A percentile compares a stretch with the other conserved stretches of the same genome.
These are phyloP conservation scores for Stagonosporopsis cucurbitacearum DNA, from an alignment of 2,329 filamentous ascomycete species.

Conservation along the genomic window DNA sequence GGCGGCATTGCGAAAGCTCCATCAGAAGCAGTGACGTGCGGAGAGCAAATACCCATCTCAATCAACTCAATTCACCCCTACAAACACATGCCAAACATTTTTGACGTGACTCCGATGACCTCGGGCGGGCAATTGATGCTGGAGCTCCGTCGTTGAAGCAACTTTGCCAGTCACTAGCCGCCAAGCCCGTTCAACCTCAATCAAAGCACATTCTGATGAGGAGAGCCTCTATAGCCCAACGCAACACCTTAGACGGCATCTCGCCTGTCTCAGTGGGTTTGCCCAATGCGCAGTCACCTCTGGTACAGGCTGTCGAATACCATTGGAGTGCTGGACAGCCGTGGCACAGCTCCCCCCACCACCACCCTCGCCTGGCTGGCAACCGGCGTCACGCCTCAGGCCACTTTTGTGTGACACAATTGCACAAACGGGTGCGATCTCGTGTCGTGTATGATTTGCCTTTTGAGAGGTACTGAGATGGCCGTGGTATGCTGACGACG, in stretches of 20 bases:
- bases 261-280: constrained; percentile 1
- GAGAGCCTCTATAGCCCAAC: constrained; percentile 6
- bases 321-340: background rate
- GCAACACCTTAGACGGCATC: constrained; percentile 7
- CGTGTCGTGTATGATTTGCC: background rate
- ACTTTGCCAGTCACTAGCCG: constrained; percentile 32
- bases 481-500: too few species aligned
- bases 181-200: constrained; percentile 43
- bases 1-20: constrained; percentile 30
- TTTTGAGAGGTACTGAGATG: too few species aligned
- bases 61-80: constrained; percentile 36
- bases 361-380: background rate
- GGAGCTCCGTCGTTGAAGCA: constrained; percentile 26
- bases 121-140: constrained; percentile 22
- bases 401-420: background rate
- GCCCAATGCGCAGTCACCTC: background rate
- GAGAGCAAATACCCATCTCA: constrained; percentile 32
- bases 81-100: constrained; percentile 28
- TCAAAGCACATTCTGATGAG: constrained; percentile 10
- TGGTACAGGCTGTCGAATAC: background rate
- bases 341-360: background rate
- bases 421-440: background rate
- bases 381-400: background rate
- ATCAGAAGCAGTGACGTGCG: constrained; percentile 35
- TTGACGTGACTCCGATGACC: constrained; percentile 27